Evolutionary conservation across 1,284 basidiomycete species (phyloP).

Genomic region (Cutaneotrichosporon sp.): DNA sequence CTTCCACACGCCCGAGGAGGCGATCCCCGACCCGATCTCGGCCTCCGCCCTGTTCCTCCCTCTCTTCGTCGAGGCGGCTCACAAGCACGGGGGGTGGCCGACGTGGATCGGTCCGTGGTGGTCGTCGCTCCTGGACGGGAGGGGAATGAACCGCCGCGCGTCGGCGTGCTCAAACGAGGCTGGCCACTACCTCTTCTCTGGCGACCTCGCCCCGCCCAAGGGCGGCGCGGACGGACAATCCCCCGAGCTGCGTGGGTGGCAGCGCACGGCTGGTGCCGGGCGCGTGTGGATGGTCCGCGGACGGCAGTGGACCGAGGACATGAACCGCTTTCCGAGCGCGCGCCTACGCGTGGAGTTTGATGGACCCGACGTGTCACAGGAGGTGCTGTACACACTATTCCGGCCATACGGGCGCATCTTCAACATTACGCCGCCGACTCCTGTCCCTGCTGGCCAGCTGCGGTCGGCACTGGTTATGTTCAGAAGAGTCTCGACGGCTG

Average conservation of each 20-base stretch:
- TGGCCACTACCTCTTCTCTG: conserved; percentile 24
- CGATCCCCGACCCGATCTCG: conserved; percentile 26
- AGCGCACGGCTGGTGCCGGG: conserved; percentile 55
- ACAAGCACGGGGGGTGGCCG: conserved; percentile 49
- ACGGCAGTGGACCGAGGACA: conserved; percentile 82
- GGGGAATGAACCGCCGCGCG: not conserved
- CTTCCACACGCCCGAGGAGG: conserved; percentile 30
- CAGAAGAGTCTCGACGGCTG: conserved; percentile 65
- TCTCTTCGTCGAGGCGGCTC: conserved; percentile 37
- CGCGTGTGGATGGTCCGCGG: conserved; percentile 77
- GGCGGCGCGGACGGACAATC: conserved; percentile 1
- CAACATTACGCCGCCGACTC: conserved; percentile 64
- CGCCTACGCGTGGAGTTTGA: conserved; percentile 77
- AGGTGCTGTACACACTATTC: conserved; percentile 55
- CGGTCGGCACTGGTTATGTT: conserved; percentile 68
- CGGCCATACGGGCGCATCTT: conserved; percentile 77
- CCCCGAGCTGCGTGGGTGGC: conserved; percentile 24
- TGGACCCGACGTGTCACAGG: conserved; percentile 78
- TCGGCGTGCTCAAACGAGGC: conserved; percentile 10
- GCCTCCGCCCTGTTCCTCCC: conserved; percentile 47
- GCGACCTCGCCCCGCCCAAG: conserved; percentile 12
- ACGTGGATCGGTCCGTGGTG: conserved; percentile 50
- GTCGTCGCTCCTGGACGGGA: conserved; percentile 23
- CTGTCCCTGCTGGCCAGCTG: conserved; percentile 66
- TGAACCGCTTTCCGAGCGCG: conserved; percentile 73